A percentile compares a stretch with the other conserved stretches of the same genome.
Evolutionary conservation across 305 asterid genomes (phyloP).

Genomic region (Fraxinus angustifolia): DNA sequence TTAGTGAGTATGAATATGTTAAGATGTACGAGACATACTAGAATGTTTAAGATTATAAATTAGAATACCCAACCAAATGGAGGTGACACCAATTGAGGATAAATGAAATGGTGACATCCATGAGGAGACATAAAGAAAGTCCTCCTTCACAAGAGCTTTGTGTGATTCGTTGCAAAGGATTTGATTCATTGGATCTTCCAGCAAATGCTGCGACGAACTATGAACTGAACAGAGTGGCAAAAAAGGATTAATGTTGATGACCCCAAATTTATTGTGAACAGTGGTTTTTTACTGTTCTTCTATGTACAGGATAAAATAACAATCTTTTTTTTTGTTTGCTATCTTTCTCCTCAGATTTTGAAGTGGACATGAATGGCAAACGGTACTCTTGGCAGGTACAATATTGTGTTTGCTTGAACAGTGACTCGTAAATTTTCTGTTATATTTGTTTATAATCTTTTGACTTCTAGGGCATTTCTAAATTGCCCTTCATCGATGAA

Average conservation of each 20-base stretch:
- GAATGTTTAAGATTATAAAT: neutral
- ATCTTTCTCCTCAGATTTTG: constrained; percentile 65
- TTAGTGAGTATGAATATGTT: neutral
- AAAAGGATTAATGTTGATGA: neutral
- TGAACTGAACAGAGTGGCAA: neutral
- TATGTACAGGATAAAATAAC: constrained; percentile 10
- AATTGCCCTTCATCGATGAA: constrained; percentile 94
- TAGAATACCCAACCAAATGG: neutral
- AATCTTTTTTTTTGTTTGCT: constrained; percentile 8
- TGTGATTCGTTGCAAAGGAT: neutral
- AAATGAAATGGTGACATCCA: neutral
- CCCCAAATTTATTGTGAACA: neutral
- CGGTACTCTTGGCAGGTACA: constrained; percentile 92
- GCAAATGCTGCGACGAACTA: neutral
- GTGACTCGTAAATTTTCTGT: neutral
- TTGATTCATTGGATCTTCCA: neutral
- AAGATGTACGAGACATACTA: neutral
- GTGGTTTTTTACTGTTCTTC: neutral
- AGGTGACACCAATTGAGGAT: neutral
- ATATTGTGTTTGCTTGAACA: constrained; percentile 1
- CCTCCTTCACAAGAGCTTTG: neutral
- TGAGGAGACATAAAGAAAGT: neutral
- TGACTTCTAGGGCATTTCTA: constrained; percentile 70
- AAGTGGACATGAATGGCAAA: constrained; percentile 96
- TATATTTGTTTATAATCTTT: neutral